Conservation (phyloP, 805 yeast species). For the Starmerella stigmatis region DNA sequence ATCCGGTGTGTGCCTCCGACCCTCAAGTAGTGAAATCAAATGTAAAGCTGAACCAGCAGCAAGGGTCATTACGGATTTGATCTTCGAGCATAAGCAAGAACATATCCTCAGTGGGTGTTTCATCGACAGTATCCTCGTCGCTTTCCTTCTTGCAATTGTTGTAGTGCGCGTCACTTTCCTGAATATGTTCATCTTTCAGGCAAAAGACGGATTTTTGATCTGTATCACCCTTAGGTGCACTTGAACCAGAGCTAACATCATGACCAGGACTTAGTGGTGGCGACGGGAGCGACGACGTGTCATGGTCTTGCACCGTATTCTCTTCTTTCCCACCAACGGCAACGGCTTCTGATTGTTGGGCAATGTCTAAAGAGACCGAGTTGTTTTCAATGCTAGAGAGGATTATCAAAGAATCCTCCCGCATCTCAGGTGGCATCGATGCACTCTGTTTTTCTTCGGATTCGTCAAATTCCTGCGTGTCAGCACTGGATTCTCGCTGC, state of each 20-base stretch:
- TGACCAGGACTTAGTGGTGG: not conserved
- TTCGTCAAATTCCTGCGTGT: conserved; percentile 2
- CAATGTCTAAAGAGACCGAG: no score
- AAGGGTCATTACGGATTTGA: conserved; percentile 8
- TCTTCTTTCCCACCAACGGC: not conserved
- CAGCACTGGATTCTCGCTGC: not conserved
- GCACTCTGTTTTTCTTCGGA: no score
- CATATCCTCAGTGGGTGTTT: not conserved
- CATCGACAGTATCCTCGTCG: not conserved
- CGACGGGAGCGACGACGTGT: conserved; percentile 2
- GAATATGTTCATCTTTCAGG: no score
- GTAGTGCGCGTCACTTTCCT: no score
- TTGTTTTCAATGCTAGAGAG: no score
- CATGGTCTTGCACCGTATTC: not conserved
- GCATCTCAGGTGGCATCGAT: no score
- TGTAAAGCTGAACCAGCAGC: conserved; percentile 17
- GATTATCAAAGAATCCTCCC: no score
- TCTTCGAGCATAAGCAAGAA: conserved; percentile 1
- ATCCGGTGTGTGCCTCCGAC: not conserved
- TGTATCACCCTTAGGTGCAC: no score
- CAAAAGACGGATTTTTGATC: no score
- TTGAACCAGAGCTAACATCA: no score
- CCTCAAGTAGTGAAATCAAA: conserved; percentile 7
- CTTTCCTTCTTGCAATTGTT: no score
- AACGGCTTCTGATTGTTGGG: no score